Evolutionary conservation across 176 grass and related monocot genomes (phyloP), one percentile per base, ranked within the genome.

Genomic region (Miscanthus lutarioriparius): DNA sequence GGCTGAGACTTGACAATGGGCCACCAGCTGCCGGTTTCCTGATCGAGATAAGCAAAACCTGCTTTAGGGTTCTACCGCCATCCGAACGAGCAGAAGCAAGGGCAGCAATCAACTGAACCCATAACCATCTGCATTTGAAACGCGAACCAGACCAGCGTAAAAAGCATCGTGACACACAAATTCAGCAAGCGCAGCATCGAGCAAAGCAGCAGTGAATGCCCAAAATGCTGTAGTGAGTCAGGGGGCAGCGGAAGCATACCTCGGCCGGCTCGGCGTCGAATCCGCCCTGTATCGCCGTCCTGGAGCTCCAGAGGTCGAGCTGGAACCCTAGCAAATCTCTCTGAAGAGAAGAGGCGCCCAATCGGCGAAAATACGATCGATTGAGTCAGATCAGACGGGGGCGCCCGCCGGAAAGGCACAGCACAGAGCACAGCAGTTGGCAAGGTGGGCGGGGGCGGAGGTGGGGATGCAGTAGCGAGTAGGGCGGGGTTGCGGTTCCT

Each of bases 231-330:
- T 58, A 27, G 40, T 10, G n/a, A 74, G 35, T 9, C 37, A 89
- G 67, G 30, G 70, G 70, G 54, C 41, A 30, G 64, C 4, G 33
- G 27, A 67, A 82, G 76, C 70, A 68, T 89, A 93, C 94, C 91
- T 83, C 82, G 20, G 70, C 27, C 70, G 86, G 68, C 63, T 49
- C 83, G 14, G 64, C 64, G 75, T 77, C n/a, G 38, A 71, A 82
- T 82, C 94, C 65, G 5, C 30, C 64, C 64, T 87, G 86, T 73
- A 56, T 85, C 77, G 86, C 67, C 90, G 92, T 89, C n/a, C 79
- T 44, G 37, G 79, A 83, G 39, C 74, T 72, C 66, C 66, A 38
- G 66, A 39, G 3, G 8, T 10, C 35, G 17, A 83, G 54, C 67
- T 3, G 28, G 32, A 88, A 72, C 86, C 51, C 74, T 72, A 72